These are phyloP conservation scores for Lasiosphaeris hirsuta DNA, from an alignment of 495 filamentous ascomycete species.

Conservation along the genomic window DNA sequence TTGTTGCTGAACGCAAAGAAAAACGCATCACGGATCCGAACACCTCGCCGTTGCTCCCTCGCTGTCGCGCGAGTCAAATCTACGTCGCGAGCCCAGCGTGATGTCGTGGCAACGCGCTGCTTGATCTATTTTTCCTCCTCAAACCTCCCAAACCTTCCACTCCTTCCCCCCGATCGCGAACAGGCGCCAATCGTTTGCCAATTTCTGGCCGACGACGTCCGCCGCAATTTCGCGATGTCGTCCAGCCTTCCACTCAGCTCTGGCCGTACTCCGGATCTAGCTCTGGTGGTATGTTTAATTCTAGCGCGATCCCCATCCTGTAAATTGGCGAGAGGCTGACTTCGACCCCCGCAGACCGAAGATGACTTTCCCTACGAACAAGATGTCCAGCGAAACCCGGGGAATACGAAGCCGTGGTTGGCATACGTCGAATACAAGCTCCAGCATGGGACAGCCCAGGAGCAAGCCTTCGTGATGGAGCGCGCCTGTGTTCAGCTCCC, in stretches of 20 bases:
- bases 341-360: constrained; percentile 53
- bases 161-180: constrained; percentile 7
- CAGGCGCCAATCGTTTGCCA: constrained; percentile 12
- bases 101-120: constrained; percentile 30
- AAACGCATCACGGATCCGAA: constrained; percentile 21
- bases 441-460: constrained; percentile 79
- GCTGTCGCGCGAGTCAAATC: constrained; percentile 23
- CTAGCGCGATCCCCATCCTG: constrained; percentile 1
- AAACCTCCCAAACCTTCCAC: not conserved
- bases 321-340: not conserved
- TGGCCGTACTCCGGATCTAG: constrained; percentile 56
- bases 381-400: constrained; percentile 82
- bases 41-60: constrained; percentile 17
- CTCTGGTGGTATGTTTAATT: constrained; percentile 67
- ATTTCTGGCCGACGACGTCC: not conserved
- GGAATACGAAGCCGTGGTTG: constrained; percentile 91
- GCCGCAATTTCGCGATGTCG: constrained; percentile 25
- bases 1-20: constrained; percentile 11
- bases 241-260: constrained; percentile 26
- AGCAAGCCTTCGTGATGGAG: constrained; percentile 94
- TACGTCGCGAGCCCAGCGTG: constrained; percentile 22
- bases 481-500: constrained; percentile 85
- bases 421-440: constrained; percentile 91
- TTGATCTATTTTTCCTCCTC: not conserved
- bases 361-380: constrained; percentile 95